Base-by-base conservation (phyloP, 495 filamentous ascomycete species). In the Penicillium turbatum region DNA sequence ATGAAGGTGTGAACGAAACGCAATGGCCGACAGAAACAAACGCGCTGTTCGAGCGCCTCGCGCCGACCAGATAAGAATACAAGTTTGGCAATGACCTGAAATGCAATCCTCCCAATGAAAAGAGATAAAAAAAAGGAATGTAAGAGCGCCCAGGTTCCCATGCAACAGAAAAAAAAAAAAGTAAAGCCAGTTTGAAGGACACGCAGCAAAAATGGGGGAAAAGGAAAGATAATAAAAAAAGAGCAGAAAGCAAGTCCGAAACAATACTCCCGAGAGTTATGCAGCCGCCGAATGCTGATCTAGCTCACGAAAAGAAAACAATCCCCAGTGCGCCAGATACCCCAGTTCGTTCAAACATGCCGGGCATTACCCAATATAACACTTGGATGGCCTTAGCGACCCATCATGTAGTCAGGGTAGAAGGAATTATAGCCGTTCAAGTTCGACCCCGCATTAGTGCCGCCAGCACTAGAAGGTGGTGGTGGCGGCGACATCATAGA, bases 371-470 rank as follows among this genome's bases (percentile, higher is more conserved):
- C 60, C 59, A 63, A 59, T 64, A 60, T 57, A 60, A 62, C 57
- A 55, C 42, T 55, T 48, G 30, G 8, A 38, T 49, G 40, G 54
- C 30, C 53, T 69, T 70, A 83, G 53, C 79, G 76, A 57, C 80
- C 80, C 78, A 82, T 79, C 80, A 83, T 83, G 61, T 81, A 81
- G 61, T 80, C 78, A 43, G 77, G 78, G 68, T 79, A 81, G 52
- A 71, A 75, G 44, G 65, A 67, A 59, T 70, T 76, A 57, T 63
- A 74, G 41, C 71, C 72, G 38, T 75, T 73, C 63, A 75, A 54
- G 57, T 74, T 75, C 17, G 69, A 63, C 32, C 61, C 64, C 30
- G 71, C 58, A 16, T 67, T 70, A 56, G 65, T 64, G 21, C 71
- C 68, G 13, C 67, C 69, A 19, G 49, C 30, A 32, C 63, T 64